Percentiles rank a stretch among this genome's conserved stretches.
phyloP scores from a whole-genome alignment of 371 early-diverging fungal species.

The Conidiobolus incongruus region DNA sequence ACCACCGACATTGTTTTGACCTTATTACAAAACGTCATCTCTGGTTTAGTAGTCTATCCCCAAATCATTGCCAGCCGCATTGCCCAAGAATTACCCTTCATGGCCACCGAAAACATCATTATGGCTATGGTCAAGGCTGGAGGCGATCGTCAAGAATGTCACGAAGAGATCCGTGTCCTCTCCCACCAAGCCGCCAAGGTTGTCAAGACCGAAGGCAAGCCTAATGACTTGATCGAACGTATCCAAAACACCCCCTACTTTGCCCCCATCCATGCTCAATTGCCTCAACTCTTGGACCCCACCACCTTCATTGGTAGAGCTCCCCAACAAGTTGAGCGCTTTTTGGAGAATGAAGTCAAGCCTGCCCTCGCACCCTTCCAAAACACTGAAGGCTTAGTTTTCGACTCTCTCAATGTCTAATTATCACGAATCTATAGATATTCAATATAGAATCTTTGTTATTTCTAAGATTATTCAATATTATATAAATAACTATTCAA shows the following conservation, averaged over 20 bases:
- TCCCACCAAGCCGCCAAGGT: conserved; percentile 77
- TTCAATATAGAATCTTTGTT: too few species aligned
- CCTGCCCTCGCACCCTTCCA: conserved; percentile 67
- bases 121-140: conserved; percentile 97
- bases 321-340: conserved; percentile 77
- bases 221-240: conserved; percentile 87
- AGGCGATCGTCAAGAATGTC: conserved; percentile 89
- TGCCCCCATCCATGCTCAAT: conserved; percentile 37
- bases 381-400: conserved; percentile 18
- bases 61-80: conserved; percentile 82
- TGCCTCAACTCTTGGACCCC: conserved; percentile 68
- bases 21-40: conserved; percentile 81
- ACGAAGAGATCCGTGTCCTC: conserved; percentile 89
- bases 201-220: conserved; percentile 81
- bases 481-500: too few species aligned
- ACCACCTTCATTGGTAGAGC: conserved; percentile 88
- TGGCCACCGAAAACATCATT: conserved; percentile 97
- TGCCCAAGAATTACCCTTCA: conserved; percentile 87
- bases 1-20: conserved; percentile 88
- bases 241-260: conserved; percentile 69
- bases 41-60: conserved; percentile 93
- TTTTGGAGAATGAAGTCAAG: conserved; percentile 57
- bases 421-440: too few species aligned
- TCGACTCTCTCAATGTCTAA: conserved; percentile 37
- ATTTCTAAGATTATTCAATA: too few species aligned